Conservation (phyloP, 805 yeast species). For the Kuraishia floccosa region DNA sequence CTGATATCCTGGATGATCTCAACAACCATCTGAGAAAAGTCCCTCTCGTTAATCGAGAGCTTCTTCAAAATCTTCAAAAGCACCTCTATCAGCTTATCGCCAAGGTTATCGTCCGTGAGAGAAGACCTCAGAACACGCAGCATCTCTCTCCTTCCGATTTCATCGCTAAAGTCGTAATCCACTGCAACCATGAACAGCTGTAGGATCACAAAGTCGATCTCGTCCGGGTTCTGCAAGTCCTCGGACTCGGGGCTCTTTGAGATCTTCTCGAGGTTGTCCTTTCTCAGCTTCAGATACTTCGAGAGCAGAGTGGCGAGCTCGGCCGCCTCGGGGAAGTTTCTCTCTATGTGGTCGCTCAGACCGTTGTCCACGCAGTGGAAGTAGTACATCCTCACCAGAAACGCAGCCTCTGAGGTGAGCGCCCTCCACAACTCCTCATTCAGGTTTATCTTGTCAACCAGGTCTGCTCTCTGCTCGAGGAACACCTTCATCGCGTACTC, state of each 20-base stretch:
- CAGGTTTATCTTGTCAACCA: slow-evolving; percentile 46
- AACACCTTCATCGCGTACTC: slow-evolving; percentile 54
- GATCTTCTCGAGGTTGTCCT: slow-evolving; percentile 12
- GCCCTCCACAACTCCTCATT: slow-evolving; percentile 58
- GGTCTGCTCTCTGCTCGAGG: slow-evolving; percentile 51
- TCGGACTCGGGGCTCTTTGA: slow-evolving; percentile 9
- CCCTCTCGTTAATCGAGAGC: slow-evolving; percentile 68
- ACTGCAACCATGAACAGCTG: slow-evolving; percentile 61
- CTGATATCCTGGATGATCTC: slow-evolving; percentile 80
- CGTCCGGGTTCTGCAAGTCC: slow-evolving; percentile 35
- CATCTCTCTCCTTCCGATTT: slow-evolving; percentile 77
- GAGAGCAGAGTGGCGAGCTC: slow-evolving; percentile 50
- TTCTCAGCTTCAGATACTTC: slow-evolving; percentile 42
- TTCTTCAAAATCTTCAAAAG: slow-evolving; percentile 57
- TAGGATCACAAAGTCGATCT: slow-evolving; percentile 60
- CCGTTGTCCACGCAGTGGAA: slow-evolving; percentile 48
- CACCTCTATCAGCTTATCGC: slow-evolving; percentile 40
- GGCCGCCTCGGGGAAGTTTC: slow-evolving; percentile 69
- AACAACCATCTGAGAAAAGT: slow-evolving; percentile 74
- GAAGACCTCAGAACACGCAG: slow-evolving; percentile 45
- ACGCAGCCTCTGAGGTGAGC: slow-evolving; percentile 64
- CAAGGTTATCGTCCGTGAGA: slow-evolving; percentile 44
- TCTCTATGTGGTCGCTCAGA: slow-evolving; percentile 45
- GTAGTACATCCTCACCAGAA: slow-evolving; percentile 58
- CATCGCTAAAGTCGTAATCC: slow-evolving; percentile 80